A percentile compares a stretch with the other conserved stretches of the same genome.
Conservation (phyloP, 768 basidiomycete species). For the Stropharia rugosoannulata region DNA sequence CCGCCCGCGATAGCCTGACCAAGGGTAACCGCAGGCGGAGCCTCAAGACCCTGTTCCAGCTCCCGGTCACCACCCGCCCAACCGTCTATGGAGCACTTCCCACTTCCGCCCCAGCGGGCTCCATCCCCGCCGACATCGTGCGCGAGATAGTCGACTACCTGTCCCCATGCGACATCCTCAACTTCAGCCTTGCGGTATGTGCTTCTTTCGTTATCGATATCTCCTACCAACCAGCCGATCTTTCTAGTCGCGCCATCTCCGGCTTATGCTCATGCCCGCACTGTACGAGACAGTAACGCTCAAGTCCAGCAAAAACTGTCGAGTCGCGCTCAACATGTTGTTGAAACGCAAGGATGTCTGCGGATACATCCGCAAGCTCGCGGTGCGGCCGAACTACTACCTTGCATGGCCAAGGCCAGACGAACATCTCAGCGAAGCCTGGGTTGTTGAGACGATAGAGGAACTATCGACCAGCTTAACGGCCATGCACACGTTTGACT, state of each 20-base stretch:
- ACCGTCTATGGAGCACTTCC: constrained; percentile 24
- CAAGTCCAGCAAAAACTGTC: constrained; percentile 41
- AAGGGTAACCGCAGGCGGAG: constrained; percentile 28
- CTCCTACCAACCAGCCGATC: neutral
- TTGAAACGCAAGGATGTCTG: constrained; percentile 33
- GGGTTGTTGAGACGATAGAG: constrained; percentile 38
- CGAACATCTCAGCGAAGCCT: constrained; percentile 35
- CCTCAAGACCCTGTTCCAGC: constrained; percentile 33
- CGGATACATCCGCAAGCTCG: constrained; percentile 38
- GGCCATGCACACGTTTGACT: constrained; percentile 45
- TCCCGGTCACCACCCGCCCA: constrained; percentile 28
- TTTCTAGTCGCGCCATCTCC: constrained; percentile 21
- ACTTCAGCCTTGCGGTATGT: constrained; percentile 40
- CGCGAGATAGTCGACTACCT: constrained; percentile 37
- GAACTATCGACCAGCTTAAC: constrained; percentile 30
- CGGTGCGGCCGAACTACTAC: constrained; percentile 51
- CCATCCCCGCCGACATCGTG: constrained; percentile 38
- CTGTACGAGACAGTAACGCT: constrained; percentile 45
- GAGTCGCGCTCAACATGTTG: constrained; percentile 36
- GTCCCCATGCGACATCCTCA: constrained; percentile 37
- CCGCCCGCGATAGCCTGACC: constrained; percentile 15
- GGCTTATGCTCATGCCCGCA: constrained; percentile 33
- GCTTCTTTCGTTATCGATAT: constrained; percentile 3
- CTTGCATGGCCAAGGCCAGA: constrained; percentile 49
- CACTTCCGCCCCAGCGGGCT: constrained; percentile 23